Conservation (phyloP, 164 flowering plant species). For the Vitis vinifera region DNA sequence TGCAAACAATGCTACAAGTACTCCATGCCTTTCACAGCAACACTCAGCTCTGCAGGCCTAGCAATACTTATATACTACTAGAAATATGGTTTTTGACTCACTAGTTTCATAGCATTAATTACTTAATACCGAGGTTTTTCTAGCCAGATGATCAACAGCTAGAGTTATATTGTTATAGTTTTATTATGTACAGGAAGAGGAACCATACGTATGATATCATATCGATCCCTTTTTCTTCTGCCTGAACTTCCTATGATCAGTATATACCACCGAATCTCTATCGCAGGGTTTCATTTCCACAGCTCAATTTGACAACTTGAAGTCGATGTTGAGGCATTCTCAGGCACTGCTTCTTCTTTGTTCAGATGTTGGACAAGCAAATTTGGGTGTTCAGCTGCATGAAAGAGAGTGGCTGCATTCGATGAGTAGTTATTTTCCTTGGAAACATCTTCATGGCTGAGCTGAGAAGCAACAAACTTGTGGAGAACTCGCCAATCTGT, state of each 20-base stretch:
- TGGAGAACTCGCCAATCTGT: constrained; percentile 65
- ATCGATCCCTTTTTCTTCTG: not conserved
- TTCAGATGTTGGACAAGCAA: constrained; percentile 11
- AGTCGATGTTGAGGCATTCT: constrained; percentile 30
- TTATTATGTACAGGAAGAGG: constrained; percentile 26
- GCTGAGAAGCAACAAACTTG: constrained; percentile 66
- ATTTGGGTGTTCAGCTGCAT: constrained; percentile 1
- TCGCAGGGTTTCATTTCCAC: constrained; percentile 35
- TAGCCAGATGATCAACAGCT: no score
- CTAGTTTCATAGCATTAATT: constrained; percentile 1
- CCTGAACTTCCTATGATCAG: constrained; percentile 12
- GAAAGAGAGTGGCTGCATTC: constrained; percentile 5
- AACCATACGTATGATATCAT: not conserved
- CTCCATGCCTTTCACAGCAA: not conserved
- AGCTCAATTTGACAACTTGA: constrained; percentile 37
- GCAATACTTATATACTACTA: not conserved
- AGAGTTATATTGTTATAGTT: not conserved
- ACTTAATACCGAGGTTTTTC: not conserved
- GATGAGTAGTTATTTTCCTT: constrained; percentile 23
- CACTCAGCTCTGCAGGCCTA: not conserved
- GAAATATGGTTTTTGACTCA: not conserved
- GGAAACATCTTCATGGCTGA: constrained; percentile 50
- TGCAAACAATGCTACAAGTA: constrained; percentile 3
- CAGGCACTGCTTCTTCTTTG: constrained; percentile 20
- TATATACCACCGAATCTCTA: not conserved